Conservation (phyloP, 208 protist species). For the Trypanosoma grayi region DNA sequence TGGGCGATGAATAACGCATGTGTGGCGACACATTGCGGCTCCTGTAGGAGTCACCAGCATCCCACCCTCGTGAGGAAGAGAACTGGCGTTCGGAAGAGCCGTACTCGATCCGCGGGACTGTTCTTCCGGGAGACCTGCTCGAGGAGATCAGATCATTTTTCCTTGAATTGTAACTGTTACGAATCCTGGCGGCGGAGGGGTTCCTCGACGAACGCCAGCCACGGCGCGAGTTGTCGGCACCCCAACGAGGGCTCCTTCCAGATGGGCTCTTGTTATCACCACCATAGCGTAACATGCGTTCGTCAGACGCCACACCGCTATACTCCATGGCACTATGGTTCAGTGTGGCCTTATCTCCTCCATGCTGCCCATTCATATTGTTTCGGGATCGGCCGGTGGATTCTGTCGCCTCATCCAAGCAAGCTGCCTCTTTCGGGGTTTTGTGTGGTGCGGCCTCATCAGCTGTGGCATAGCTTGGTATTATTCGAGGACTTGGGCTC, state of each 20-base stretch:
- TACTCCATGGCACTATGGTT: background rate
- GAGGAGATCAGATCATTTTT: background rate
- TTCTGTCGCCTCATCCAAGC: background rate
- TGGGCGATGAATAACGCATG: background rate
- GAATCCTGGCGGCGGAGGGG: background rate
- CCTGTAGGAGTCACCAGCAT: background rate
- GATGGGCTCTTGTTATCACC: background rate
- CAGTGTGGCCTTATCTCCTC: background rate
- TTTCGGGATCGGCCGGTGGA: background rate
- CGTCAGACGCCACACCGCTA: background rate
- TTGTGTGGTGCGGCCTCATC: background rate
- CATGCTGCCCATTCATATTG: background rate
- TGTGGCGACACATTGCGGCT: background rate
- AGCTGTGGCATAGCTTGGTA: background rate
- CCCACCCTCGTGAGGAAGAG: background rate
- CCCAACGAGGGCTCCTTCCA: constrained; percentile 2
- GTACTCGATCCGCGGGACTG: constrained; percentile 21
- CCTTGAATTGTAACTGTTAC: background rate
- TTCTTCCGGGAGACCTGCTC: constrained; percentile 3
- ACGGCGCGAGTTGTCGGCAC: background rate
- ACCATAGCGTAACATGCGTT: background rate
- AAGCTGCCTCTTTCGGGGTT: background rate
- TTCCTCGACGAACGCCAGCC: background rate
- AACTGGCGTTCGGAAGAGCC: background rate
- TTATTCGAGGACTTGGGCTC: constrained; percentile 1